Evolutionary conservation across 139 green algal genomes (phyloP), one percentile per base, ranked within the genome.

Genomic region (Chlamydomonas urium): DNA sequence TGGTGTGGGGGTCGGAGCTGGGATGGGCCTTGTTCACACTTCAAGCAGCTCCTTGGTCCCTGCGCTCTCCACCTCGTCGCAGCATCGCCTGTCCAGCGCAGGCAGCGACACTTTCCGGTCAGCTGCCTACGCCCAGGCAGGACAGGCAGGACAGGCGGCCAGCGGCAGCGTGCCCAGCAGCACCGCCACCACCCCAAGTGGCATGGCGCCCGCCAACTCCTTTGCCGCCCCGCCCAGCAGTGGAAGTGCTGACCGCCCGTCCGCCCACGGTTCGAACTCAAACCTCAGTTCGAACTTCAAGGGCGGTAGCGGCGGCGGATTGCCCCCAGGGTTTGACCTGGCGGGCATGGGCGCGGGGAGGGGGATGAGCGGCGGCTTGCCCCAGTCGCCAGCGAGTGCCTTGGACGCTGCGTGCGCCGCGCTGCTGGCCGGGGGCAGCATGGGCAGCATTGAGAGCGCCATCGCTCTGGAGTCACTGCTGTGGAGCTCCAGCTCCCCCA

Each of bases 321-420:
- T 14, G 42, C 10, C 42, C 14, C 42, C 8, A 50, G 42, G 42
- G 42, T 24, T 50, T 8, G 14, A 24, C 42, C 42, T 50, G 42
- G 42, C 10, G 8, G 42, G 42, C 10, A 8, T 14, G 8, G 17
- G 24, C 17, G 57, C 17, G 21, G 26, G 0, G 31, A 4, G 1
- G 57, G 6, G 28, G 29, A 35, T 14, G 8, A 14, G 14, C 14
- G 42, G 10, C 8, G 42, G 42, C 8, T 24, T 8, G 42, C 10
- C 42, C 42, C 42, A 8, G n/a, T 63, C 53, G n/a, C 53, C 62
- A 5, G 62, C 37, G 3, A 47, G n/a, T 50, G 65, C 65, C 4
- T n/a, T 72, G 38, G 37, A 61, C 21, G 37, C n/a, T n/a, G 26
- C 38, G 8, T 72, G n/a, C n/a, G n/a, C 42, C n/a, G 36, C 37